Percentiles rank a stretch among this genome's conserved stretches.
These are phyloP conservation scores for Arthonia radiata DNA, from an alignment of 495 filamentous ascomycete species.

Conservation along the genomic window DNA sequence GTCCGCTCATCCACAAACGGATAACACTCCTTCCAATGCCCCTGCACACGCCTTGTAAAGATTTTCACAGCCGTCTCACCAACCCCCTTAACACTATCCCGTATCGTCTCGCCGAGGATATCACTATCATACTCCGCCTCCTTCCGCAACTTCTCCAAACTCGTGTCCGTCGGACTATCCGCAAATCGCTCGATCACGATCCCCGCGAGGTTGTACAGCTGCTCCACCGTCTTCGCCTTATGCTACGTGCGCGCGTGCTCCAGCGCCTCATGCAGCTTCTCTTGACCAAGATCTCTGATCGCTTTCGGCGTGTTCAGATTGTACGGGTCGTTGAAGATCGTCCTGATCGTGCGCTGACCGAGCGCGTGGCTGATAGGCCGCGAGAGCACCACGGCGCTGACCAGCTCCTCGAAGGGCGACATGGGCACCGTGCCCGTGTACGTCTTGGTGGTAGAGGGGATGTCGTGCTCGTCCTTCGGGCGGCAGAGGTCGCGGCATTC, in stretches of 20 bases:
- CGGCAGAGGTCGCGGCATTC: constrained; percentile 8
- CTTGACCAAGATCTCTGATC: constrained; percentile 6
- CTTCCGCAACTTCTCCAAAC: constrained; percentile 1
- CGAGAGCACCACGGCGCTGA: constrained; percentile 12
- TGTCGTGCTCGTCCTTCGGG: constrained; percentile 11
- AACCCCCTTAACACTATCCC: constrained; percentile 10
- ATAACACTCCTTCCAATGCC: constrained; percentile 9
- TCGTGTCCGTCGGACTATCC: not conserved
- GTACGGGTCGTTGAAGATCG: constrained; percentile 14
- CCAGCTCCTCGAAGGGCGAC: constrained; percentile 13
- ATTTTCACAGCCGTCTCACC: constrained; percentile 14
- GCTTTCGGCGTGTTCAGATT: constrained; percentile 9
- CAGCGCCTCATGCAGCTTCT: constrained; percentile 3
- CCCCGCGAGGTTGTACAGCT: constrained; percentile 1
- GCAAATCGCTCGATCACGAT: not conserved
- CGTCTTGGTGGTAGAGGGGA: constrained; percentile 6
- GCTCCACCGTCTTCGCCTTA: constrained; percentile 8
- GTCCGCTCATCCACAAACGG: constrained; percentile 13
- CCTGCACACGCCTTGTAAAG: constrained; percentile 12
- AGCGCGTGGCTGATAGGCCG: constrained; percentile 13
- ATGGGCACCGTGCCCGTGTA: constrained; percentile 9
- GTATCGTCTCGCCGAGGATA: constrained; percentile 1
- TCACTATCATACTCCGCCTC: constrained; percentile 5
- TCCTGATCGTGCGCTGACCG: constrained; percentile 13
- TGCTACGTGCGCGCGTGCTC: constrained; percentile 9